Base-by-base conservation (phyloP, 2,329 filamentous ascomycete genomes). In the Chaetomium sp. region DNA sequence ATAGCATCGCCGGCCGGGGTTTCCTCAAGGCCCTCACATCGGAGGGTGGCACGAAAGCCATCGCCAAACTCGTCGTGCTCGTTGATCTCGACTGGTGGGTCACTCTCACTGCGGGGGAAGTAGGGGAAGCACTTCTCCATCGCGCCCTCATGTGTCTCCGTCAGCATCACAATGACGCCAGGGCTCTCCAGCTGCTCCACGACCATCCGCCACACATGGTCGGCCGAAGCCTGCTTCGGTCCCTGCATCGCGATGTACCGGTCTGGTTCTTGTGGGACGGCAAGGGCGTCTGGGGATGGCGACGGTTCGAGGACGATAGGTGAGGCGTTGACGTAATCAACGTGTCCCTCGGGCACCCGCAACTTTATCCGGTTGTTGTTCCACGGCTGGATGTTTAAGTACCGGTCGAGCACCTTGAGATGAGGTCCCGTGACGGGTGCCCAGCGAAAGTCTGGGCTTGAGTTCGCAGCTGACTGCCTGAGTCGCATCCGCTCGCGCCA, bases 191-290 rank as follows among this genome's bases (percentile, higher is more conserved):
- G 71, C 70, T 95, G 89, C 66, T 95, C 86, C 69, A 89, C 88
- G 38, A 96, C 78, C 94, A 99, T 99, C 67, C 94, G 89, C 89
- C 92, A 99, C 62, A 95, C 88, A 67, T 95, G 90, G 62, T 85
- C 82, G 54, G 87, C 79, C 12, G 88, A 89, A 33, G 82, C 81
- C 57, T 78, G 71, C 66, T 91, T 96, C 5, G 94, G 94, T 0
- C 94, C 94, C 73, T 95, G 90, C 70, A 95, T 96, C 52, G 91
- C 94, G 64, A 99, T 96, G 71, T 95, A 97, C 53, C 80, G 73
- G 48, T 79, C 72, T 2, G 75, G 69, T 1, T 74, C 49, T 12
- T 10, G n/a, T 4, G 72, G 7, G 69, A 48, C 45, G 33, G 32
- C 4, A n/a, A 33, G 36, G 3, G 50, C 49, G 7, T 32, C 35